Evolutionary conservation across 2,329 filamentous ascomycete genomes (phyloP), one percentile per base, ranked within the genome.

Genomic region (Raffaelea deltoideospora): DNA sequence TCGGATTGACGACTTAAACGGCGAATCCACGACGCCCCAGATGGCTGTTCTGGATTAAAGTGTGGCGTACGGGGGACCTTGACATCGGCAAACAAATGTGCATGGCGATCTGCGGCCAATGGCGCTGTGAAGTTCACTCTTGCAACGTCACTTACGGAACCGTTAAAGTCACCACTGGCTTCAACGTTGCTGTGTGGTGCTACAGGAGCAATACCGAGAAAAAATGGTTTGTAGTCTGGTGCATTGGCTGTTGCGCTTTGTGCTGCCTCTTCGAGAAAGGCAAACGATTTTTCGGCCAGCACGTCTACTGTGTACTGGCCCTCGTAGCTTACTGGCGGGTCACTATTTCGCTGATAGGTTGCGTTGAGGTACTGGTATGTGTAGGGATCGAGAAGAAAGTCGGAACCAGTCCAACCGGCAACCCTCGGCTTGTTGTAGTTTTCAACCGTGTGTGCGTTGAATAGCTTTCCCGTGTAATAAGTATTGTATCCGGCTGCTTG

Each of bases 401-500:
- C 45, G 6, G 66, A 71, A 8, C 60, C 63, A 11, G 63, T 78
- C 61, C 72, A 82, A 1, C 76, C 76, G 1, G 60, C 62, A 0
- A 68, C 62, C 30, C 56, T 63, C 0, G 76, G 68, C 4, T 60
- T 57, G 47, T 77, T 56, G 48, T 79, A 83, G 40, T 78, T 82
- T 1, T 61, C 48, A 2, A 69, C 59, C 0, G 59, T 69, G 35
- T 81, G 76, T 0, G 65, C 61, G 44, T 84, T 84, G 56, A 79
- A 77, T 5, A 82, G 59, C 49, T 85, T 84, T n/a, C 76, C 79
- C 0, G 70, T 72, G 46, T 83, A 84, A 48, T 79, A 82, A 0
- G 78, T 82, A 44, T 72, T 69, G 49, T 83, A 83, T 0, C 76
- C 77, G 0, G 68, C 70, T 4, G 67, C 52, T 44, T 81, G 74